Conservation (phyloP, 176 grass and related monocot genomes). For the Zizania latifolia region DNA sequence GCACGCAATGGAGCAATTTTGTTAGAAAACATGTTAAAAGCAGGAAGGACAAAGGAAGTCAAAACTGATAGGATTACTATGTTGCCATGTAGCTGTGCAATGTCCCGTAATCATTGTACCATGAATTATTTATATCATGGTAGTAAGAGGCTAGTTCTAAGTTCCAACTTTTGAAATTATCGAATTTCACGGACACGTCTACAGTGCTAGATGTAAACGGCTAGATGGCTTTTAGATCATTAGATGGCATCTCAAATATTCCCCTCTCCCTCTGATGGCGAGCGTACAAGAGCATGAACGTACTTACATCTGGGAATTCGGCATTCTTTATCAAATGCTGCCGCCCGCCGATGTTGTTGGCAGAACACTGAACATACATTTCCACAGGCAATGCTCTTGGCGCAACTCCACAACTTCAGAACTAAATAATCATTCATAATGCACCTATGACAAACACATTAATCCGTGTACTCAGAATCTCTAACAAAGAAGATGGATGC, state of each 20-base stretch:
- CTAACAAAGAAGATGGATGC: background rate
- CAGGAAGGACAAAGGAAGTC: background rate
- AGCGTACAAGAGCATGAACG: background rate
- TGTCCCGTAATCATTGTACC: background rate
- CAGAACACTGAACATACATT: background rate
- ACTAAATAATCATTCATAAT: background rate
- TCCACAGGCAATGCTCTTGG: background rate
- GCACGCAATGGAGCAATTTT: background rate
- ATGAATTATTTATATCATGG: slow-evolving; percentile 4
- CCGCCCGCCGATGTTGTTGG: no score
- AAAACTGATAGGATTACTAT: background rate
- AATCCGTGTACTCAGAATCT: background rate
- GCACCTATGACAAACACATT: background rate
- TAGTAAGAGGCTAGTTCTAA: background rate
- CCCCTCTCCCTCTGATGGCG: background rate
- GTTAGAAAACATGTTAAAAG: background rate
- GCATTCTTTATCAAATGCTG: no score
- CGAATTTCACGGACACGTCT: background rate
- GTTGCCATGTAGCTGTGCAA: background rate
- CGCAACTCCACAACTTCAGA: background rate
- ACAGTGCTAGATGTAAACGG: background rate
- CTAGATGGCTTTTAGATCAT: background rate
- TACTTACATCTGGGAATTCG: background rate
- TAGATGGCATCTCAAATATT: background rate
- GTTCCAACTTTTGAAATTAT: background rate